These are phyloP conservation scores for Juglanconis juglandina DNA, from an alignment of 2,329 filamentous ascomycete species.

Conservation along the genomic window DNA sequence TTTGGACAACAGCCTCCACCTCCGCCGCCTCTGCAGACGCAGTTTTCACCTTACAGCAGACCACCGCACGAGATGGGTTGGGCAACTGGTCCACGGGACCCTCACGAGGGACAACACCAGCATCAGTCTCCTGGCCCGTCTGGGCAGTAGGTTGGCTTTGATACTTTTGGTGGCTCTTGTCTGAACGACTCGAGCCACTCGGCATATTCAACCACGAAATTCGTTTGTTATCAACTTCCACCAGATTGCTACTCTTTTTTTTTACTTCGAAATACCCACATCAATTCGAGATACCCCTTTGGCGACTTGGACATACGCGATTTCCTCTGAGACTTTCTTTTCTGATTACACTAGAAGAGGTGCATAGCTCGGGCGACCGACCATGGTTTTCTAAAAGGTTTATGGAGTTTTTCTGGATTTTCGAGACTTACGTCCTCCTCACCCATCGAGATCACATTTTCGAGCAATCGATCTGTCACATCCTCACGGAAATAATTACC, in stretches of 20 bases:
- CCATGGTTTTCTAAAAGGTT: conserved; percentile 10
- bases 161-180: neutral
- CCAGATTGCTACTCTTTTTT: neutral
- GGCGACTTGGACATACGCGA: conserved; percentile 13
- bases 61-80: conserved; percentile 37
- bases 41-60: conserved; percentile 23
- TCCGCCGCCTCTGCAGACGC: conserved; percentile 16
- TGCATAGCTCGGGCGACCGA: conserved; percentile 19
- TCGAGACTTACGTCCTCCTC: neutral
- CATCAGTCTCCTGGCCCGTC: neutral
- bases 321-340: conserved; percentile 7
- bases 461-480: conserved; percentile 6
- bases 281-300: conserved; percentile 17
- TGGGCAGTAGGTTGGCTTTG: neutral
- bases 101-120: neutral
- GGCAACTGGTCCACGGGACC: conserved; percentile 29
- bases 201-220: no score
- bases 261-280: neutral
- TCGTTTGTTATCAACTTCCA: neutral
- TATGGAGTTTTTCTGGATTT: conserved; percentile 2
- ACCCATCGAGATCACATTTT: neutral
- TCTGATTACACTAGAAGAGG: conserved; percentile 14
- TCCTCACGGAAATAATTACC: neutral
- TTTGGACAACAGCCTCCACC: conserved; percentile 6
- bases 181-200: no score